phyloP scores from a whole-genome alignment of 768 basidiomycete genomes.

The Boletus vinaceobasis region DNA sequence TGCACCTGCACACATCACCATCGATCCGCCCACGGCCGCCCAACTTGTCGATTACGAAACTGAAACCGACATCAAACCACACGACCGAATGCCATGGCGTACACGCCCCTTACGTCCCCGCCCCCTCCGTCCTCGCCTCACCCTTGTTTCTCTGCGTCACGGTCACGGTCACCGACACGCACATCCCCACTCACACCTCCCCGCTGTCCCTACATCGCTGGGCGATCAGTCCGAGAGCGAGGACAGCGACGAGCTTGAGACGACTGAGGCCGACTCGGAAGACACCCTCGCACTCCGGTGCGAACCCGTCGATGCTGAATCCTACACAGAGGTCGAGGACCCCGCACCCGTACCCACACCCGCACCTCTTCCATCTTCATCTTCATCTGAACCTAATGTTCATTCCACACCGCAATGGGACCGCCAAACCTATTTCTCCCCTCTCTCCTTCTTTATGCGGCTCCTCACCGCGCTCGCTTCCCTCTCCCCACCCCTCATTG shows the following conservation, averaged over 20 bases:
- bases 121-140: background rate
- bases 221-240: constrained; percentile 29
- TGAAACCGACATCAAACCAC: background rate
- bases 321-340: constrained; percentile 15
- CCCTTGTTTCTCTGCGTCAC: background rate
- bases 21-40: background rate
- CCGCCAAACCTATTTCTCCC: background rate
- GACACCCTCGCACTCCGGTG: constrained; percentile 12
- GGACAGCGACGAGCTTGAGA: constrained; percentile 10
- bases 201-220: constrained; percentile 19
- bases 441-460: background rate
- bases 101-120: background rate
- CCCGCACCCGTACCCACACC: background rate
- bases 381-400: background rate
- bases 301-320: constrained; percentile 9
- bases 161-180: background rate
- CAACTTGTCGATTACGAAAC: constrained; percentile 12
- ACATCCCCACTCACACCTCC: constrained; percentile 14
- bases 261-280: constrained; percentile 21
- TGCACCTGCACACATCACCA: background rate
- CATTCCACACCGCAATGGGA: constrained; percentile 7
- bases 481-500: constrained; percentile 89
- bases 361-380: background rate
- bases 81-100: background rate
- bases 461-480: constrained; percentile 38